Evolutionary conservation across 768 basidiomycete genomes (phyloP).

Genomic region (Suillus clintonianus): DNA sequence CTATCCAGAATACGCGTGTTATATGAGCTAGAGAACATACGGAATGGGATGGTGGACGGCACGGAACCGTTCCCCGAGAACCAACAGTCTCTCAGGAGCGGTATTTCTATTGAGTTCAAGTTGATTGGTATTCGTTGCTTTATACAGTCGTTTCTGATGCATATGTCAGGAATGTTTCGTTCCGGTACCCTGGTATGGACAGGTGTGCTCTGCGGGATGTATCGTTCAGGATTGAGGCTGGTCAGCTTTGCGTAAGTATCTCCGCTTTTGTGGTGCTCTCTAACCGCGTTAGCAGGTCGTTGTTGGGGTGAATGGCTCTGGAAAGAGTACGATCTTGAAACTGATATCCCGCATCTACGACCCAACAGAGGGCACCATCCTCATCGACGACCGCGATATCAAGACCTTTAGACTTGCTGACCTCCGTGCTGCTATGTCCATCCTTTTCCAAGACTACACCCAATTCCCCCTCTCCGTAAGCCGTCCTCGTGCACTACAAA

Average conservation of each 20-base stretch:
- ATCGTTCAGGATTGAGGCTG: constrained; percentile 68
- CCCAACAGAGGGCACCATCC: constrained; percentile 62
- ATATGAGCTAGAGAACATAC: constrained; percentile 62
- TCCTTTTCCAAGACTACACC: constrained; percentile 81
- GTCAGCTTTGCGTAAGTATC: constrained; percentile 70
- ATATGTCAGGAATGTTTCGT: constrained; percentile 61
- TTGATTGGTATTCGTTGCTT: constrained; percentile 12
- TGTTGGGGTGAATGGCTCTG: constrained; percentile 77
- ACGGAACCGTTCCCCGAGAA: constrained; percentile 50
- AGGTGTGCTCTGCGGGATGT: constrained; percentile 56
- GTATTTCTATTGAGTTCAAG: constrained; percentile 63
- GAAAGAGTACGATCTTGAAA: constrained; percentile 81
- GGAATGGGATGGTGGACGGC: constrained; percentile 60
- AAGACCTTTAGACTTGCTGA: constrained; percentile 59
- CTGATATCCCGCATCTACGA: constrained; percentile 73
- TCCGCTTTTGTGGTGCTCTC: neutral
- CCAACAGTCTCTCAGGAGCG: constrained; percentile 41
- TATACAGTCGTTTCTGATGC: constrained; percentile 3
- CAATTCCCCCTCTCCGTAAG: constrained; percentile 76
- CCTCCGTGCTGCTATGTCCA: constrained; percentile 62
- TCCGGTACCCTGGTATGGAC: constrained; percentile 60
- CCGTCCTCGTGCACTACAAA: neutral
- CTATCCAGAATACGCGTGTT: constrained; percentile 54
- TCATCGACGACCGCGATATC: constrained; percentile 66
- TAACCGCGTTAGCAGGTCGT: constrained; percentile 50